Evolutionary conservation across 169 alveolate genomes (phyloP), one percentile per base, ranked within the genome.

Genomic region (Eimeria tenella): DNA sequence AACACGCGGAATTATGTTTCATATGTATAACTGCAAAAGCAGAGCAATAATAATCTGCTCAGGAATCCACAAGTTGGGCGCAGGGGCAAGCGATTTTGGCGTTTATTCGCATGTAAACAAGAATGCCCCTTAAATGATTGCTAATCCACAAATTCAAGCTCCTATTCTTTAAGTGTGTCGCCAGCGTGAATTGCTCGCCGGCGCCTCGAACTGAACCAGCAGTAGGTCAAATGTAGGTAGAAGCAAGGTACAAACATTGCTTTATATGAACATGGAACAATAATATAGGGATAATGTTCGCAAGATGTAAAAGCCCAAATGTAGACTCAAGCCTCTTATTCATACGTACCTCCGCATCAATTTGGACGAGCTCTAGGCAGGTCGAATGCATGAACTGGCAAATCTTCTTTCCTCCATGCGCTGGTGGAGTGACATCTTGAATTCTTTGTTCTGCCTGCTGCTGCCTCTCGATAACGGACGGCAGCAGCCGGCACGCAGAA

Each of bases 401-500:
- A 49, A 93, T 25, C 60, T 94, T 94, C 94, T 94, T 96, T 5
- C 87, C 84, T 0, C 95, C 71, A 49, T 65, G 15, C 7, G 25
- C 62, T 4, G 97, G 90, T 6, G 77, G 55, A n/a, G 75, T 73
- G 56, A 90, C 53, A 21, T 68, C 77, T 17, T 75, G 50, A 42
- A 75, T 42, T 50, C 86, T 49, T 13, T 63, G 86, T 74, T 75
- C 90, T 17, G 79, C 70, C 23, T n/a, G 55, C n/a, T 55, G 31
- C 55, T 55, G 86, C 8, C 95, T 52, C 50, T 75, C 75, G 53
- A 87, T 77, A 4, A 90, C 86, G 3, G 25, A 58, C 25, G 93
- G 94, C 60, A 96, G 90, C 31, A 96, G 93, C 79, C 93, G 95
- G 23, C 95, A 94, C 4, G 96, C 88, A 49, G 97, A 94, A 86